Percentiles rank a stretch among this genome's conserved stretches.
Evolutionary conservation across 2,329 filamentous ascomycete genomes (phyloP).

Genomic region (Ramularia collo-cygni): DNA sequence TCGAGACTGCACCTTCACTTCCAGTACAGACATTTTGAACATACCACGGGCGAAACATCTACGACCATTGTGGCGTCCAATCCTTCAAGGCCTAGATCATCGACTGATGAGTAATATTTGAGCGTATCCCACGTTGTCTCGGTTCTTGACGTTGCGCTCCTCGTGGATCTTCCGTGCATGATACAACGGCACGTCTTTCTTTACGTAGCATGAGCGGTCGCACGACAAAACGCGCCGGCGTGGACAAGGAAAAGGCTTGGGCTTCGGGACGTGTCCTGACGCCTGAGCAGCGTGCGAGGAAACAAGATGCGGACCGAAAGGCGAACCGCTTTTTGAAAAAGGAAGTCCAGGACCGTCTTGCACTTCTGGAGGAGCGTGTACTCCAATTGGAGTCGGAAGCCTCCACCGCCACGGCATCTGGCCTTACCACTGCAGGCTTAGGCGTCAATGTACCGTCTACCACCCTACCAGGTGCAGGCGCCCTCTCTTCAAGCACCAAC

Average conservation of each 20-base stretch:
- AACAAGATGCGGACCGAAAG: conserved; percentile 20
- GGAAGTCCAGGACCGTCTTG: conserved; percentile 19
- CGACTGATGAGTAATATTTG: too few relatives aligned
- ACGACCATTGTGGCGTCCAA: too few relatives aligned
- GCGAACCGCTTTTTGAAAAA: conserved; percentile 21
- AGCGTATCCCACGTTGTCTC: too few relatives aligned
- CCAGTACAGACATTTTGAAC: too few relatives aligned
- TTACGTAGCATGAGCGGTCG: conserved; percentile 17
- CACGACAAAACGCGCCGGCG: conserved; percentile 8
- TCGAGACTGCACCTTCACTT: too few relatives aligned
- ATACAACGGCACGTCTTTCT: background rate
- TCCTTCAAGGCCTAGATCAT: too few relatives aligned
- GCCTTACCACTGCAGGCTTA: background rate
- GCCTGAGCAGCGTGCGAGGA: conserved; percentile 18
- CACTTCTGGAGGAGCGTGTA: conserved; percentile 16
- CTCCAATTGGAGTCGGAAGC: conserved; percentile 11
- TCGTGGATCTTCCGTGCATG: conserved; percentile 2
- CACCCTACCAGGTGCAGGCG: background rate
- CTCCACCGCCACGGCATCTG: background rate
- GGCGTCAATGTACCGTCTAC: background rate
- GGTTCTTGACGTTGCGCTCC: background rate
- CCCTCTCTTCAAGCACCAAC: background rate
- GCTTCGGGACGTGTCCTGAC: conserved; percentile 19
- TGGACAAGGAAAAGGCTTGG: conserved; percentile 16
- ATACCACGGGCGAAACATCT: too few relatives aligned